Percentiles rank a stretch among this genome's conserved stretches.
Conservation (phyloP, 75 land plant species). For the Cunninghamia lanceolata region DNA sequence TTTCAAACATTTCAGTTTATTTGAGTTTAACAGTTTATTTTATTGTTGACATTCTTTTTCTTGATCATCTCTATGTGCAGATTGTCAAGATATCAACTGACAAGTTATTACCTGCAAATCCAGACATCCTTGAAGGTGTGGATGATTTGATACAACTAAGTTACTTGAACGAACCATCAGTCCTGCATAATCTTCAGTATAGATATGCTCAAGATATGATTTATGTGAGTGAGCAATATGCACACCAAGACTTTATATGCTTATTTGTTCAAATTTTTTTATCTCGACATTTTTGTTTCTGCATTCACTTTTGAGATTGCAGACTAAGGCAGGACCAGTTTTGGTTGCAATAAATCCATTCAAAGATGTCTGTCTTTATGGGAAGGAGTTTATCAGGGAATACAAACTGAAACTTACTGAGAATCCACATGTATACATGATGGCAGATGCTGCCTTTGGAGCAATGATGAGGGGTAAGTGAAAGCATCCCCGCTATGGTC, state of each 20-base stretch:
- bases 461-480: conserved; percentile 76
- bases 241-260: not conserved
- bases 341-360: conserved; percentile 94
- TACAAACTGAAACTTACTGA: conserved; percentile 54
- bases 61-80: conserved; percentile 25
- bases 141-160: conserved; percentile 92
- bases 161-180: conserved; percentile 96
- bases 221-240: conserved; percentile 58
- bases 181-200: conserved; percentile 74
- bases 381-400: conserved; percentile 50
- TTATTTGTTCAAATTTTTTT: not conserved
- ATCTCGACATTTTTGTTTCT: not conserved
- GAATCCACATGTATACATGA: conserved; percentile 87
- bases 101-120: conserved; percentile 83
- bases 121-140: conserved; percentile 83
- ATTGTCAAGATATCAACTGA: conserved; percentile 37
- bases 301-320: conserved; percentile 16
- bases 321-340: conserved; percentile 98
- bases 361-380: conserved; percentile 71
- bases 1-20: conserved; percentile 9
- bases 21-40: not conserved
- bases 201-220: conserved; percentile 61
- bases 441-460: conserved; percentile 70
- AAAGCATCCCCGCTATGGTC: not conserved
- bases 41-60: not conserved